A percentile compares a stretch with the other conserved stretches of the same genome.
These are phyloP conservation scores for Tylopilus sp. DNA, from an alignment of 768 basidiomycete genomes.

Conservation along the genomic window DNA sequence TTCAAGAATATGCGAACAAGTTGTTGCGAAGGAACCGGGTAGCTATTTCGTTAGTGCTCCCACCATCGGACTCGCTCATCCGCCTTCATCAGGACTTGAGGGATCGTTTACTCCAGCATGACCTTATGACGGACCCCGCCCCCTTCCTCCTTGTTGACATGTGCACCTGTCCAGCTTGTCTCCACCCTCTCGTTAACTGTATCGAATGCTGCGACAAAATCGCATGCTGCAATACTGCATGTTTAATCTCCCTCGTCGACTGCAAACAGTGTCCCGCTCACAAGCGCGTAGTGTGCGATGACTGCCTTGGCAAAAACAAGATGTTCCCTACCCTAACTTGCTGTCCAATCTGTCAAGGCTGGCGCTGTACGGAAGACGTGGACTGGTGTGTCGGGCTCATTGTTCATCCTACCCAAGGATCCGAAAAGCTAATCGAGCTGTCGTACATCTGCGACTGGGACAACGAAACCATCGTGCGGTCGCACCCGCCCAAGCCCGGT, in stretches of 20 bases:
- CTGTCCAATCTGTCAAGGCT: constrained; percentile 6
- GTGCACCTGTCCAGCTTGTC: constrained; percentile 15
- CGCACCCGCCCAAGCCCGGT: constrained; percentile 12
- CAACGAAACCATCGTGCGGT: constrained; percentile 7
- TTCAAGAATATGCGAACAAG: background rate
- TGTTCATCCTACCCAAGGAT: constrained; percentile 3
- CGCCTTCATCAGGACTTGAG: constrained; percentile 8
- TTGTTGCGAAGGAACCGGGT: constrained; percentile 1
- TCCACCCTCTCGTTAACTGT: background rate
- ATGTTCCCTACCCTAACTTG: constrained; percentile 1
- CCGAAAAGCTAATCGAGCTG: constrained; percentile 4
- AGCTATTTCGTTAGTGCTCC: background rate
- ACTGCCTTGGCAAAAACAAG: constrained; percentile 2
- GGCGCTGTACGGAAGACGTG: constrained; percentile 13
- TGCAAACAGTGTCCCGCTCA: constrained; percentile 6
- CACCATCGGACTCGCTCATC: background rate
- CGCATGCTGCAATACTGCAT: background rate
- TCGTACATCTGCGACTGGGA: constrained; percentile 4
- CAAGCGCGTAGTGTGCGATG: background rate
- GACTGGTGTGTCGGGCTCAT: constrained; percentile 16
- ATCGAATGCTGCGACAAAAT: constrained; percentile 10
- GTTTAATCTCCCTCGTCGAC: background rate
- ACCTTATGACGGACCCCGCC: background rate
- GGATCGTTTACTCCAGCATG: constrained; percentile 2
- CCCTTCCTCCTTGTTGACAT: constrained; percentile 8